Conservation (phyloP, 805 yeast species). For the Brettanomyces anomalus region DNA sequence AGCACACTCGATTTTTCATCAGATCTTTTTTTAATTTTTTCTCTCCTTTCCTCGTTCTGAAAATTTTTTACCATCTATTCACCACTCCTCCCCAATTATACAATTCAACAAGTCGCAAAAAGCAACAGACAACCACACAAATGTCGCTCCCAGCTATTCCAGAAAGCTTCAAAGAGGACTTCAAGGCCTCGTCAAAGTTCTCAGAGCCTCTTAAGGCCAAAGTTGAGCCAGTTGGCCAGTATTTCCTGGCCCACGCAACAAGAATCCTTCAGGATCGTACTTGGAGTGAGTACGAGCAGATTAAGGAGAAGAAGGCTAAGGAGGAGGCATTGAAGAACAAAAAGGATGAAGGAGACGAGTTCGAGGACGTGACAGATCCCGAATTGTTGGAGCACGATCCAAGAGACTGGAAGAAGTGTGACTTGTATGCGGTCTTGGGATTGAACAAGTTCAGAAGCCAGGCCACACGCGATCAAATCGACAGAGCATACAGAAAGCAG, state of each 20-base stretch:
- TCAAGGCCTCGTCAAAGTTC: conserved; percentile 41
- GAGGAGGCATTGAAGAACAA: conserved; percentile 53
- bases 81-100: neutral
- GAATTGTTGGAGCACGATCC: conserved; percentile 84
- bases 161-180: conserved; percentile 37
- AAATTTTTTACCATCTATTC: neutral
- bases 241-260: conserved; percentile 92
- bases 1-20: no score
- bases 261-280: conserved; percentile 95
- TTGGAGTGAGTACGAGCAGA: conserved; percentile 94
- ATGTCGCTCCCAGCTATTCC: conserved; percentile 47
- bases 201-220: conserved; percentile 66
- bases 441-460: conserved; percentile 81
- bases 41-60: neutral
- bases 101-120: neutral
- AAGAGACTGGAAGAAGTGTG: conserved; percentile 96
- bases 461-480: conserved; percentile 88
- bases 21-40: no score
- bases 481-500: conserved; percentile 94
- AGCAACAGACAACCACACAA: neutral
- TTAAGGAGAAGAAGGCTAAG: conserved; percentile 87
- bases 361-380: conserved; percentile 56
- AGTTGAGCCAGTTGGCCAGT: conserved; percentile 94
- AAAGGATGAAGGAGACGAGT: conserved; percentile 52
- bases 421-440: conserved; percentile 94